These are phyloP conservation scores for Chrysoporthe cubensis DNA, from an alignment of 2,329 filamentous ascomycete genomes.

Conservation along the genomic window DNA sequence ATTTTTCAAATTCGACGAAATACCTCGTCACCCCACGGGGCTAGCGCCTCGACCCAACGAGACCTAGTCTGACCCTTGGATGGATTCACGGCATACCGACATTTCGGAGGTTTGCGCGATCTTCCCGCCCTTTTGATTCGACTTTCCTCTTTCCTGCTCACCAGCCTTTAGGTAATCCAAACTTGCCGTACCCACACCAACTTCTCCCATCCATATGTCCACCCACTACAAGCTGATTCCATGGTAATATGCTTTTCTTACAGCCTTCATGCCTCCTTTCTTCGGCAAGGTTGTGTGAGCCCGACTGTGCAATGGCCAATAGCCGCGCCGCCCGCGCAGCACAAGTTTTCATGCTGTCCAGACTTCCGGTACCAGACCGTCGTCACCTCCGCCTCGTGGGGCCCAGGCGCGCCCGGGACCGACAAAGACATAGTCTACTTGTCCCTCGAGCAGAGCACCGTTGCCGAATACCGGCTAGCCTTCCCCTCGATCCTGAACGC, in stretches of 20 bases:
- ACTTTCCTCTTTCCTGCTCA: slow-evolving; percentile 9
- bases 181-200: slow-evolving; percentile 7
- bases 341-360: slow-evolving; percentile 16
- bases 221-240: slow-evolving; percentile 1
- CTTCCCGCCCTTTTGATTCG: slow-evolving; percentile 8
- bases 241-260: slow-evolving; percentile 9
- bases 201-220: slow-evolving; percentile 1
- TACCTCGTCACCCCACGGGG: slow-evolving; percentile 17
- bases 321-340: slow-evolving; percentile 16
- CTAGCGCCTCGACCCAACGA: slow-evolving; percentile 21
- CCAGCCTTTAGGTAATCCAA: slow-evolving; percentile 10
- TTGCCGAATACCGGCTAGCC: slow-evolving; percentile 14
- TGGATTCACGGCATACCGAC: slow-evolving; percentile 18
- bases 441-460: slow-evolving; percentile 7
- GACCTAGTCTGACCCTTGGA: slow-evolving; percentile 12
- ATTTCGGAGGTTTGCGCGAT: slow-evolving; percentile 19
- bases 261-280: slow-evolving; percentile 20
- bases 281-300: slow-evolving; percentile 10
- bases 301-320: slow-evolving; percentile 11
- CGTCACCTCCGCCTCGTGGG: slow-evolving; percentile 14
- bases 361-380: slow-evolving; percentile 13
- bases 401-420: background rate
- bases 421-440: slow-evolving; percentile 17
- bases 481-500: background rate
- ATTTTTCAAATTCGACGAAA: background rate